Base-by-base conservation (phyloP, 495 filamentous ascomycete species). In the Ramalina intermedia region DNA sequence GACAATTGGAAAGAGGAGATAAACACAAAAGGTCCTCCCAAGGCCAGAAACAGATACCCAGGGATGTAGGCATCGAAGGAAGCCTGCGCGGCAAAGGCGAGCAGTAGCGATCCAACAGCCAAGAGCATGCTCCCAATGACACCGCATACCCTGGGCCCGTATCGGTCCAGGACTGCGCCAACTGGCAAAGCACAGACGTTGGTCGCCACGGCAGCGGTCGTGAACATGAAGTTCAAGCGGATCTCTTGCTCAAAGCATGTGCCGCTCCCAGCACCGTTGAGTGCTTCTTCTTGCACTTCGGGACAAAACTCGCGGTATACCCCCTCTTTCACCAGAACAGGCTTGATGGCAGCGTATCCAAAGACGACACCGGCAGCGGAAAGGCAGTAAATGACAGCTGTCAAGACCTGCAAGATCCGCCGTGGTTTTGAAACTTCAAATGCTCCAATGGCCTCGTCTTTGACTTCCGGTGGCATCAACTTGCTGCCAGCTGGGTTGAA, bases 311-410 rank as follows among this genome's bases (percentile, higher is more conserved):
- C 64, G 20, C 69, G 65, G 57, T 85, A 86, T 6, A 85, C 80
- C 1, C 76, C 75, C 58, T 84, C 78, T 11, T 69, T 63, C 26
- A 85, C 69, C 26, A 86, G 58, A 2, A 85, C 71, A 0, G 82
- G 82, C 55, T 85, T 87, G 42, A 87, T 64, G 5, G 82, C 82
- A 3, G 82, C 81, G 62, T 81, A 87, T 6, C 82, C 82, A 60
- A 85, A 87, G 4, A 85, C 79, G 46, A 83, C 70, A 1, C 82
- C 82, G 4, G 82, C 75, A 5, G 78, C 75, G 44, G 79, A 65
- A 54, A 81, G 77, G 58, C 79, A 82, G 50, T 77, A 76, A 12
- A 81, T 54, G 6, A 80, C 68, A 1, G 78, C 79, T 39, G 71
- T 61, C 16, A 61, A 54, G 1, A 84, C 77, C 63, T 83, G 80